Percentiles rank a stretch among this genome's conserved stretches.
These are phyloP conservation scores for Nakaseomyces uthaithaninus DNA, from an alignment of 1,139 yeast species.

Conservation along the genomic window DNA sequence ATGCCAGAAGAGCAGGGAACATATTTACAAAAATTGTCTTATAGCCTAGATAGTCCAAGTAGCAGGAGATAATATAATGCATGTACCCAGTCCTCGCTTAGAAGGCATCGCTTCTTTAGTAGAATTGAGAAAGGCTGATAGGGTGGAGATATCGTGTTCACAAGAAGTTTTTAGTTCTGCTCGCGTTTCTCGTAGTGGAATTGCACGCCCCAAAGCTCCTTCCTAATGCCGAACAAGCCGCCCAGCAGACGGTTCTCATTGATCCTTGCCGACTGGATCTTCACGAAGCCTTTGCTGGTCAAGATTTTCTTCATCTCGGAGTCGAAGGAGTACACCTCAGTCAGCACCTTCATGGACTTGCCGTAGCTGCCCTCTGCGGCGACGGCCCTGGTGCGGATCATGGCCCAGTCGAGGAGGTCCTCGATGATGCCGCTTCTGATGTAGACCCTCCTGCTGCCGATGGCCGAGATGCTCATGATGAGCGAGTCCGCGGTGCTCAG, in stretches of 20 bases:
- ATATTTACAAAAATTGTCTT: no score
- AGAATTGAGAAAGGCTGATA: no score
- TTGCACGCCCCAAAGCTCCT: constrained; percentile 45
- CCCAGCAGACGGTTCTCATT: constrained; percentile 30
- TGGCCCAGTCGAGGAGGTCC: constrained; percentile 55
- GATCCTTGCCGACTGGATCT: constrained; percentile 26
- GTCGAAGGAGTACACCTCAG: constrained; percentile 50
- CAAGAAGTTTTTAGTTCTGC: no score
- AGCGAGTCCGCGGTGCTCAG: constrained; percentile 34
- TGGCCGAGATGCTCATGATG: constrained; percentile 45
- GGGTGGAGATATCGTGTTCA: no score
- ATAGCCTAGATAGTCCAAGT: no score
- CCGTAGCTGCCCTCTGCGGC: constrained; percentile 24
- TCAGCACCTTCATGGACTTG: constrained; percentile 34
- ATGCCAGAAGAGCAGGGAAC: no score
- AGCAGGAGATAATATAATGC: no score
- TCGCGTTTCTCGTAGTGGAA: constrained; percentile 23
- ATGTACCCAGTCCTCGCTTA: no score
- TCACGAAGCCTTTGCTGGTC: constrained; percentile 32
- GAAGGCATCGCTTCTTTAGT: no score
- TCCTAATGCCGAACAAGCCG: constrained; percentile 38
- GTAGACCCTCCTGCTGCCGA: constrained; percentile 61
- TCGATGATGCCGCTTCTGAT: constrained; percentile 52
- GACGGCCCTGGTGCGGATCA: constrained; percentile 41
- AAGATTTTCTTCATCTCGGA: constrained; percentile 34